Evolutionary conservation across 495 filamentous ascomycete genomes (phyloP), one percentile per base, ranked within the genome.

Genomic region (Parathielavia hyrcaniae): DNA sequence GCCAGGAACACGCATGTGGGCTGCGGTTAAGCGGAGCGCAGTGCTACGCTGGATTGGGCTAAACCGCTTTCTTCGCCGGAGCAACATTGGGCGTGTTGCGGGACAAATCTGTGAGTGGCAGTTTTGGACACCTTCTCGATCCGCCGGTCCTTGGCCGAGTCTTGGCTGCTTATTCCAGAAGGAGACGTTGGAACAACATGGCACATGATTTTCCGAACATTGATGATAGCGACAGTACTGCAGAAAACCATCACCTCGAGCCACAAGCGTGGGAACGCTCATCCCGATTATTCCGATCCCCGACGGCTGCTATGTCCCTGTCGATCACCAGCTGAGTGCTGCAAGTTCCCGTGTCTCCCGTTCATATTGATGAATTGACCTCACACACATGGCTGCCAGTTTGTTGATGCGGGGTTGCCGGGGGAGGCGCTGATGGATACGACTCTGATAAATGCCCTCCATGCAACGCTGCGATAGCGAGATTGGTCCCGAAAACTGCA

Each of bases 1-100:
- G 41, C 50, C 50, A 58, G 38, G 56, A 36, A 53, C 19, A 14
- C 38, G 5, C 50, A 53, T 53, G 50, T 53, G 50, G 22, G 20
- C 39, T 20, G 30, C 39, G 50, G 50, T 40, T 19, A 22, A 41
- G 36, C 38, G 30, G 7, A 45, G 39, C 26, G 39, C 26, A 34
- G 26, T 54, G 51, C 17, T 11, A 44, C 51, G 23, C n/a, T n/a
- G 17, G n/a, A 23, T 2, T 8, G 17, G 22, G 51, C 51, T 45
- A 53, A n/a, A 20, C 36, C 50, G 3, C 20, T n/a, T 53, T 53
- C 19, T 30, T 16, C 50, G 12, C 36, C 50, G 38, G 39, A 45
- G 39, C 10, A 22, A 44, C 34, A 10, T 20, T n/a, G 23, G 39
- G 17, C 39, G 51, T 54, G 51, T 26, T n/a, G 51, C 23, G 51